phyloP scores from a whole-genome alignment of 768 basidiomycete genomes.

The Boletus sensibilis region DNA sequence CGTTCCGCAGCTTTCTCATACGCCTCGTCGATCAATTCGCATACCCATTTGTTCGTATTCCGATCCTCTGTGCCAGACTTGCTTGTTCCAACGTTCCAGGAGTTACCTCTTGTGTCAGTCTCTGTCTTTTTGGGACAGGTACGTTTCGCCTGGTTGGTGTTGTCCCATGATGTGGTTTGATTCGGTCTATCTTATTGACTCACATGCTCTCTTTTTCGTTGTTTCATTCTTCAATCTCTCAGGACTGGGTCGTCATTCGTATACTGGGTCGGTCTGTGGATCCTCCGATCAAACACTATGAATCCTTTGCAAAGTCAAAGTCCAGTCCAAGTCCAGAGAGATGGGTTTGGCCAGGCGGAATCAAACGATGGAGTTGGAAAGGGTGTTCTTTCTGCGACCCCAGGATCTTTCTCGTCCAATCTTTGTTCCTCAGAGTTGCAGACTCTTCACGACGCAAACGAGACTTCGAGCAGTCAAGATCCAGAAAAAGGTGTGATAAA shows the following conservation, averaged over 20 bases:
- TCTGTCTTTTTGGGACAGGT: not conserved
- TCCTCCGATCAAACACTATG: not conserved
- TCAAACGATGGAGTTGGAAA: not conserved
- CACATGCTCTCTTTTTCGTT: not conserved
- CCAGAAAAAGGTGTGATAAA: conserved; percentile 5
- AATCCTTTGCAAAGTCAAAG: not conserved
- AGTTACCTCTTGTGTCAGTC: not conserved
- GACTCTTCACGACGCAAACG: conserved; percentile 14
- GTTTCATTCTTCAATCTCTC: not conserved
- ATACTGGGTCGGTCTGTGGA: no score
- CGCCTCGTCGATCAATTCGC: not conserved
- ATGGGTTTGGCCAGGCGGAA: not conserved
- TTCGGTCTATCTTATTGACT: not conserved
- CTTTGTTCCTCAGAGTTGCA: conserved; percentile 1
- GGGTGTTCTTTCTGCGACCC: no score
- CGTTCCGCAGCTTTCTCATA: not conserved
- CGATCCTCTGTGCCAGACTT: not conserved
- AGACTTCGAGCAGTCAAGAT: not conserved
- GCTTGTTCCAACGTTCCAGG: not conserved
- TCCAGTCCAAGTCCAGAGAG: not conserved
- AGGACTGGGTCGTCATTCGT: not conserved
- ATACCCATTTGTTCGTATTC: not conserved
- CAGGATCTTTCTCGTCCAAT: not conserved
- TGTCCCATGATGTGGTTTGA: not conserved
- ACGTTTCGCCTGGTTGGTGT: not conserved